Conservation (phyloP, 495 filamentous ascomycete genomes). For the Copromyces sp. region DNA sequence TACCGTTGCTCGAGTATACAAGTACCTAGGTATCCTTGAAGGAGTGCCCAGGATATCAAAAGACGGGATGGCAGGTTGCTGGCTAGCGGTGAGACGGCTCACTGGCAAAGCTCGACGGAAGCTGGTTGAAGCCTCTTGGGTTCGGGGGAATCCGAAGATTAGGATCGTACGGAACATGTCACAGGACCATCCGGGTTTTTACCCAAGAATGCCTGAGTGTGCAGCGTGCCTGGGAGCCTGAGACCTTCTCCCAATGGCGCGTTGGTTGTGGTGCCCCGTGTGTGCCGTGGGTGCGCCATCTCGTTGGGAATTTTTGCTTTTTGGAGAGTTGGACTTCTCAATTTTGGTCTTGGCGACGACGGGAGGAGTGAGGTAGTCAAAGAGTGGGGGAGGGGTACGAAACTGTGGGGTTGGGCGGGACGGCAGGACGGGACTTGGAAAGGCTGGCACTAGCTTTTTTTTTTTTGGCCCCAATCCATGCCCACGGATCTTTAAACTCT, state of each 20-base stretch:
- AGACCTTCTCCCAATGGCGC: background rate
- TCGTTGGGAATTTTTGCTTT: background rate
- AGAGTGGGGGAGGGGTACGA: background rate
- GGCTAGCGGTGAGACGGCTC: constrained; percentile 8
- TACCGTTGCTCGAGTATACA: background rate
- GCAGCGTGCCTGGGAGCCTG: constrained; percentile 1
- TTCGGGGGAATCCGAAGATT: constrained; percentile 7
- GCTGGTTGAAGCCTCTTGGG: constrained; percentile 1
- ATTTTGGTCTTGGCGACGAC: background rate
- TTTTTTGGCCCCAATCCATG: background rate
- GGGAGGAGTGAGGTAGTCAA: background rate
- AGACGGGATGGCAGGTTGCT: background rate
- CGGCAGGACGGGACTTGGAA: background rate
- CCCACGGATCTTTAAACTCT: background rate
- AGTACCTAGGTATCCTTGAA: background rate
- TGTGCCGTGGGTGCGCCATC: background rate
- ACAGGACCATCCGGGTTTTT: constrained; percentile 14
- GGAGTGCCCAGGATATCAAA: background rate
- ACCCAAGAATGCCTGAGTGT: background rate
- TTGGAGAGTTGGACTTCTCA: background rate
- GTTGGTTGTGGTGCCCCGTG: constrained; percentile 3
- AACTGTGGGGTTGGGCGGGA: background rate
- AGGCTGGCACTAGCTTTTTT: background rate
- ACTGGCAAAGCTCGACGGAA: background rate
- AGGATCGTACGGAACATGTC: constrained; percentile 5